Evolutionary conservation across 805 yeast species (phyloP), one percentile per base, ranked within the genome.

Genomic region (Metschnikowia borealis): DNA sequence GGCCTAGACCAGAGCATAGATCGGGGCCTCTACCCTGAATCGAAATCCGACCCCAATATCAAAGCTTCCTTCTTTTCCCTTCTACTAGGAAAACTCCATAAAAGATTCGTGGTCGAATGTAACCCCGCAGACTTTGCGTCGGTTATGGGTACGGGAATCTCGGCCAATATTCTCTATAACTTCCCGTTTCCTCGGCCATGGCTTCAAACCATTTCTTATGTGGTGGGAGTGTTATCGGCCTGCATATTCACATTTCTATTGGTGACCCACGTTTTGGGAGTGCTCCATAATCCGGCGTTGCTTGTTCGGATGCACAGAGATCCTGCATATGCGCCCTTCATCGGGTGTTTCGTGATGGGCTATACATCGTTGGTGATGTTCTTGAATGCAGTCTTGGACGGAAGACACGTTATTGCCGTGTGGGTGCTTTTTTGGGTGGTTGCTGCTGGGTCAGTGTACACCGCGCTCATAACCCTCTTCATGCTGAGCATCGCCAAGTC

Each of bases 291-390:
- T 54, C 60, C 64, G 10, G 40, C 8, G 5, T 45, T 58, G 37
- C 36, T 56, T 47, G 57, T 47, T n/a, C 49, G 47, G 37, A 52
- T 56, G 42, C 61, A 69, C 47, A 46, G 61, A 17, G 69, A 70
- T 48, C 75, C 82, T 1, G 61, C 65, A 2, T 69, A 77, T 35
- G 79, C 83, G 42, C 82, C 83, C 2, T 88, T 83, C 59, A 69
- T 88, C 69, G 96, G 96, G 6, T 83, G 92, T 54, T 77, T 79
- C 50, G 84, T 89, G 15, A 90, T 90, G 96, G 96, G 90, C 0
- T 74, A 75, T 54, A 76, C 81, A 10, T 82, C 96, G 2, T 65
- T 89, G 53, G 71, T 84, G 31, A 84, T 81, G 61, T 80, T 78
- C 68, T 65, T 85, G 26, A 74, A 74, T 53, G 64, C 62, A 34